Evolutionary conservation across 1,284 basidiomycete genomes (phyloP).

Genomic region (Trametes versicolor): DNA sequence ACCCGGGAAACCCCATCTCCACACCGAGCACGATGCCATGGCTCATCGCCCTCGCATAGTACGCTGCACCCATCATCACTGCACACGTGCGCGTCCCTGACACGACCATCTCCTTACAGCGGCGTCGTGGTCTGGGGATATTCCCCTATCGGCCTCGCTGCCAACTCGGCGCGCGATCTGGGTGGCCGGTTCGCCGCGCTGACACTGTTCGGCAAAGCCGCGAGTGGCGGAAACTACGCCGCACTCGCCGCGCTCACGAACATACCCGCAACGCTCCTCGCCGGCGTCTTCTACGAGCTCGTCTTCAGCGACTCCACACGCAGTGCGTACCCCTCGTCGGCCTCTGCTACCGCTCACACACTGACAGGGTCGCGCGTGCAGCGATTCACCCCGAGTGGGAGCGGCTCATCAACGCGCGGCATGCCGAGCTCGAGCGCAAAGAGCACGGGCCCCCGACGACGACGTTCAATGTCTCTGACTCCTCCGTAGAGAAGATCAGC

Average conservation of each 20-base stretch:
- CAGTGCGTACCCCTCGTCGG: conserved; percentile 40
- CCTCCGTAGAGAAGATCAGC: conserved; percentile 25
- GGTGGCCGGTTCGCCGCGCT: conserved; percentile 67
- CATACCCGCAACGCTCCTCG: conserved; percentile 68
- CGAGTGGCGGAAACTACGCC: conserved; percentile 66
- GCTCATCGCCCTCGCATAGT: conserved; percentile 67
- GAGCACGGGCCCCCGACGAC: conserved; percentile 7
- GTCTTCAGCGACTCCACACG: conserved; percentile 66
- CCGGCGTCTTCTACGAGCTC: conserved; percentile 61
- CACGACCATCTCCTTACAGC: conserved; percentile 43
- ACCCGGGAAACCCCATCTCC: conserved; percentile 68
- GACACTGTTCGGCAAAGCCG: conserved; percentile 65
- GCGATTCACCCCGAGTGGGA: conserved; percentile 30
- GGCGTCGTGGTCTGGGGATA: conserved; percentile 68
- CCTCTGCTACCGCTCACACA: background rate
- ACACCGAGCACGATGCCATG: conserved; percentile 63
- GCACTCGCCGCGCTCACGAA: conserved; percentile 73
- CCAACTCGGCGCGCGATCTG: conserved; percentile 75
- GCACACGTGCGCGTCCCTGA: background rate
- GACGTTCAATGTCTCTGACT: conserved; percentile 19
- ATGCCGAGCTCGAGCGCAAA: conserved; percentile 26
- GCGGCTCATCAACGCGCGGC: conserved; percentile 13
- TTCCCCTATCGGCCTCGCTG: conserved; percentile 59
- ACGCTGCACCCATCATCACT: conserved; percentile 27
- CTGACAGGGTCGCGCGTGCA: background rate